Evolutionary conservation across 306 rosid genomes (phyloP), one percentile per base, ranked within the genome.

Genomic region (Begonia peltatifolia): DNA sequence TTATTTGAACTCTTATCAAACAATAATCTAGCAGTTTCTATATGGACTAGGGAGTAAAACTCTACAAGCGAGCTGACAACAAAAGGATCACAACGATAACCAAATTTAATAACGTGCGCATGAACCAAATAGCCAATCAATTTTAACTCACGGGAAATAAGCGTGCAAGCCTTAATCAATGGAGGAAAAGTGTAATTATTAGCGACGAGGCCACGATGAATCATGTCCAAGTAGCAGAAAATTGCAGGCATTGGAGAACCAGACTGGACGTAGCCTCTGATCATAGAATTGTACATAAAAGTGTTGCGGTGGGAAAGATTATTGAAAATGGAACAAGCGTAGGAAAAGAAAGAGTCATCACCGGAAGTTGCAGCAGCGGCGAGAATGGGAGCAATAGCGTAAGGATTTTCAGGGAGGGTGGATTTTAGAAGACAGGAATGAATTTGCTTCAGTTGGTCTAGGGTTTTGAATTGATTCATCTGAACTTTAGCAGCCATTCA

Each of bases 131-230:
- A 67, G 17, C 88, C 93, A 8, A 46, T 8, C 0, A 50, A 6
- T 15, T 16, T 56, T 0, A 66, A 74, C 62, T 62, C 47, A 18
- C 46, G 52, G 14, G n/a, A 46, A 0, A 77, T 63, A 11, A 63
- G 17, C 47, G 71, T 41, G 60, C 83, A 84, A 6, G 95, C 84
- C 47, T 88, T 88, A 38, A 84, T 71, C 67, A 88, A 60, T 10
- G 87, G 81, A 2, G 95, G 95, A 53, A 88, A 88, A 0, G 95
- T 88, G 41, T 61, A 84, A 61, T 88, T 79, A 44, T 88, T 88
- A n/a, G 79, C 71, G n/a, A 58, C 54, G 42, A 79, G 9, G 46
- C 78, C 84, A 18, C 54, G 14, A 63, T 56, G 57, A 50, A 88
- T 48, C 97, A 88, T 68, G 38, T 75, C 62, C 0, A 64, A 23